Evolutionary conservation across 441 rosid species (phyloP).

Genomic region (Populus hybrid): DNA sequence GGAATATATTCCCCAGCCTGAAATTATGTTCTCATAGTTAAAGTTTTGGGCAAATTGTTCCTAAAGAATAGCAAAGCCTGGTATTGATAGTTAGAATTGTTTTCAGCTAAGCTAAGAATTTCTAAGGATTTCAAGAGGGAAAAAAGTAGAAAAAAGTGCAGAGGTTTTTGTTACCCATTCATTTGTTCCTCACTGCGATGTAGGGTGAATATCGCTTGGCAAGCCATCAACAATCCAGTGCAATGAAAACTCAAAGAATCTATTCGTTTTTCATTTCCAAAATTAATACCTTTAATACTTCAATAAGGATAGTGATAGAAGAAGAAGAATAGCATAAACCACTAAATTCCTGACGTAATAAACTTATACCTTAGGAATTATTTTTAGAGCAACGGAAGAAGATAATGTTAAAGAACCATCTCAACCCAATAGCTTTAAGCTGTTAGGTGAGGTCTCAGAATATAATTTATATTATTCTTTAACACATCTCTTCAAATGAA

Average conservation of each 20-base stretch:
- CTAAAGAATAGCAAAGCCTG: neutral
- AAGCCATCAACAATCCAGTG: conserved; percentile 7
- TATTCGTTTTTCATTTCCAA: conserved; percentile 12
- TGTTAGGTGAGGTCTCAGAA: too few species aligned
- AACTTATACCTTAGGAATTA: conserved; percentile 1
- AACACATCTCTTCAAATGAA: too few species aligned
- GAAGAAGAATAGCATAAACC: conserved; percentile 2
- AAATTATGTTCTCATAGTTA: neutral
- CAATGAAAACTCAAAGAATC: conserved; percentile 18
- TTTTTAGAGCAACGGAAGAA: neutral
- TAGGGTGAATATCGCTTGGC: conserved; percentile 2
- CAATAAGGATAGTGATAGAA: neutral
- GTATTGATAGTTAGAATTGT: neutral
- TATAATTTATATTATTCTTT: too few species aligned
- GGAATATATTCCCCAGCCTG: conserved; percentile 22
- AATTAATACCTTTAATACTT: neutral
- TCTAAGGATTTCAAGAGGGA: neutral
- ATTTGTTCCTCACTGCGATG: neutral
- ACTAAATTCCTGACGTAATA: neutral
- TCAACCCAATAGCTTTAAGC: too few species aligned
- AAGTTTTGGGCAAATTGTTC: conserved; percentile 1
- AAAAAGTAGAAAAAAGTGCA: neutral
- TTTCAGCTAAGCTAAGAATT: neutral
- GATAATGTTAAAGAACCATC: neutral
- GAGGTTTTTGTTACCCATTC: neutral